phyloP scores from a whole-genome alignment of 306 rosid genomes.

The Quercus cerris region DNA sequence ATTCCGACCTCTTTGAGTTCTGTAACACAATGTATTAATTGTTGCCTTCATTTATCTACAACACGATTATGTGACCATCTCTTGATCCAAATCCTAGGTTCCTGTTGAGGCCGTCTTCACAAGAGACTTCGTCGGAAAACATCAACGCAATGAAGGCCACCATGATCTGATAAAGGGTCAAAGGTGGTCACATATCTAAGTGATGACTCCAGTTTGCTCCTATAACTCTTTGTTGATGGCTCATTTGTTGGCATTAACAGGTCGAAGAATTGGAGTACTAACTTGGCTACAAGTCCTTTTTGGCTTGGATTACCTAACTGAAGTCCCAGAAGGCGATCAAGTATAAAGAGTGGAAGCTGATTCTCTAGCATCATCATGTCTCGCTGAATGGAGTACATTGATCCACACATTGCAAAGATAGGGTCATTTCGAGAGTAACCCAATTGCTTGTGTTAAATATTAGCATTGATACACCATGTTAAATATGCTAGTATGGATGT shows the following conservation, averaged over 20 bases:
- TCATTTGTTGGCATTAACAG: constrained; percentile 84
- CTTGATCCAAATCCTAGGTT: constrained; percentile 64
- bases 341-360: constrained; percentile 70
- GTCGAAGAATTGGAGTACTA: constrained; percentile 67
- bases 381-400: constrained; percentile 81
- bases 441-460: constrained; percentile 19
- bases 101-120: constrained; percentile 49
- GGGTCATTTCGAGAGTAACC: constrained; percentile 84
- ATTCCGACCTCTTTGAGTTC: constrained; percentile 80
- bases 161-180: constrained; percentile 64
- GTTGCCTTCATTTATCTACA: constrained; percentile 77
- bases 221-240: constrained; percentile 62
- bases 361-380: constrained; percentile 95
- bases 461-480: no score
- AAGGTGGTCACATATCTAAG: constrained; percentile 36
- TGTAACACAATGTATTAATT: constrained; percentile 74
- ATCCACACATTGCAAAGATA: constrained; percentile 83
- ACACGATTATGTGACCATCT: constrained; percentile 58
- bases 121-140: constrained; percentile 69
- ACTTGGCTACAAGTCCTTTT: constrained; percentile 55
- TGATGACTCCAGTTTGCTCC: constrained; percentile 52
- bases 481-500: no score
- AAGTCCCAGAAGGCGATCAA: constrained; percentile 57
- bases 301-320: constrained; percentile 48
- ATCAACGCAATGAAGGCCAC: constrained; percentile 78